Conservation (phyloP, 2,329 filamentous ascomycete species). For the Trichoderma harzianum region DNA sequence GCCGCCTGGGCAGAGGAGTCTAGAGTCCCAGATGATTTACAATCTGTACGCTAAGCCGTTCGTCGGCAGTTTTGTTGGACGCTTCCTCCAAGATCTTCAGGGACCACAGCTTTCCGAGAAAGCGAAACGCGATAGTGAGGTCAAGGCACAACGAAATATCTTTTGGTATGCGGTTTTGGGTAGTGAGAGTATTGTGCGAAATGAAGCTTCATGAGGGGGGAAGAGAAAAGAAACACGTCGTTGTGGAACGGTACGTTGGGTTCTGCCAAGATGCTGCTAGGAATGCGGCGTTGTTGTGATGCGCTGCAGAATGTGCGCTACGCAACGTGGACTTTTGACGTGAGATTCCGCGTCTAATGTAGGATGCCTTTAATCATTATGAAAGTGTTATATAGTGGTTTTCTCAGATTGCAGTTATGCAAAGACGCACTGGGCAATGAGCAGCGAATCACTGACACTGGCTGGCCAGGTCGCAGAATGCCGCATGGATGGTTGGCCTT, state of each 20-base stretch:
- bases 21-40: constrained; percentile 17
- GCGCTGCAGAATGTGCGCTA: background rate
- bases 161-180: constrained; percentile 16
- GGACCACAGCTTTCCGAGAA: background rate
- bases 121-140: constrained; percentile 6
- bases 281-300: background rate
- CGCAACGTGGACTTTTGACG: background rate
- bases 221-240: background rate
- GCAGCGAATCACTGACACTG: background rate
- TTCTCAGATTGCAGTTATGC: background rate
- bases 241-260: background rate
- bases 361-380: background rate
- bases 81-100: constrained; percentile 17
- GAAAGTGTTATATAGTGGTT: background rate
- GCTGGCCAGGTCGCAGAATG: background rate
- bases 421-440: background rate
- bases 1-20: constrained; percentile 12
- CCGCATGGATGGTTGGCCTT: background rate
- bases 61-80: constrained; percentile 17
- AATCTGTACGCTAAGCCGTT: constrained; percentile 19
- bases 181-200: background rate
- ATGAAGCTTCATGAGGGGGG: background rate
- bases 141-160: constrained; percentile 3
- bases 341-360: background rate
- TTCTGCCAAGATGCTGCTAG: background rate